Base-by-base conservation (phyloP, 805 yeast species). In the Wickerhamiella sorbophila region DNA sequence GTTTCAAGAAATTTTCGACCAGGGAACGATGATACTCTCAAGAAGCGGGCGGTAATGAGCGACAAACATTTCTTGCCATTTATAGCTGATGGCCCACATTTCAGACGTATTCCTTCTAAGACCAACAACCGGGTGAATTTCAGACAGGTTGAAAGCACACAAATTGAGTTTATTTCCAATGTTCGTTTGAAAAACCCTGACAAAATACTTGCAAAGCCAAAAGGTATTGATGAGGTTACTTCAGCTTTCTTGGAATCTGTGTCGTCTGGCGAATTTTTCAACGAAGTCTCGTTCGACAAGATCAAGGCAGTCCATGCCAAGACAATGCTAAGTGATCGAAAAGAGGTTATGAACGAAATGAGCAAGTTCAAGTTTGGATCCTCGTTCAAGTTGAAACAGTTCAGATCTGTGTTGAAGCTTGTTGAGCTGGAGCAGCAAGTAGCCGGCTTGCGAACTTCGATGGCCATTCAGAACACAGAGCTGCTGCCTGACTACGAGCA, bases 401-500 rank as follows among this genome's bases (percentile, higher is more conserved):
- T 21, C 17, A 22, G 24, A 9, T 34, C 12, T 34, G 35, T 26
- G 26, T 6, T 19, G 8, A 14, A 12, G n/a, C 19, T 29, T 15
- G 33, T 26, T 16, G 3, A 4, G 4, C 24, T 29, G 9, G 50
- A 47, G 34, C 4, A 12, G 8, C 46, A 42, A 31, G 20, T 37
- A 3, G 40, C 29, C 12, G 34, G n/a, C 5, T 24, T 48, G 31
- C 34, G 32, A 12, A 67, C 70, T 37, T 63, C 79, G 38, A 71
- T 86, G 48, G 79, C 94, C 1, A 94, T 84, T 45, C 94, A 87
- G 51, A 91, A 87, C 53, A 64, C 91, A 53, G 95, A 84, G 49
- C 65, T 91, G 36, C 66, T 91, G 31, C 97, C 98, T 0, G 95
- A 91, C 56, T 91, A 91, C 56, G 93, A 85, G 54, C 94, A 84